Conservation (phyloP, 129 eudicot genomes). For the Centella asiatica region DNA sequence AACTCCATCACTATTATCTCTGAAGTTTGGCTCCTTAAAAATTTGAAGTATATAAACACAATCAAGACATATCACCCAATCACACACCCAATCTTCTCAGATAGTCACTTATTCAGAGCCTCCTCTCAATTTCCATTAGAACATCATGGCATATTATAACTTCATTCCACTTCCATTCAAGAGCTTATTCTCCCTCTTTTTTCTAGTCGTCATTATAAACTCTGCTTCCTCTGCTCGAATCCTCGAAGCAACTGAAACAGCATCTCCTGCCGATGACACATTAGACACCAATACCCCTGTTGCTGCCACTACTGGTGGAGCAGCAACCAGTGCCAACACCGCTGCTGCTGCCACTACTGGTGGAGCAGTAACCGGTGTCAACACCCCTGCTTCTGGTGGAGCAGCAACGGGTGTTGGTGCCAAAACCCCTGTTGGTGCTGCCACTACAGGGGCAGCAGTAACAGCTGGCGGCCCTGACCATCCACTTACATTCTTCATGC, state of each 20-base stretch:
- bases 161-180: conserved; percentile 19
- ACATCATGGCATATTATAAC: conserved; percentile 18
- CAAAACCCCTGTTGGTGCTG: too few relatives aligned
- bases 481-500: conserved; percentile 62
- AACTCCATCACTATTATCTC: conserved; percentile 19
- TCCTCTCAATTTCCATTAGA: not conserved
- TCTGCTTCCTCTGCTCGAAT: conserved; percentile 40
- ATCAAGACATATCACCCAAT: not conserved
- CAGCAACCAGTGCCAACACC: too few relatives aligned
- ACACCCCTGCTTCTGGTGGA: conserved; percentile 13
- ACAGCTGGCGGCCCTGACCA: conserved; percentile 25
- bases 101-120: not conserved
- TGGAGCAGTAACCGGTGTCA: too few relatives aligned
- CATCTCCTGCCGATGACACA: not conserved
- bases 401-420: too few relatives aligned
- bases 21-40: not conserved
- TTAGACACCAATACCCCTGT: conserved; percentile 12
- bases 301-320: not conserved
- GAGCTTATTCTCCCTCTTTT: conserved; percentile 20
- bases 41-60: conserved; percentile 6
- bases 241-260: conserved; percentile 30
- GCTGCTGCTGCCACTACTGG: conserved; percentile 11
- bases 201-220: conserved; percentile 30
- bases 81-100: not conserved
- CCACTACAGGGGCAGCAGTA: not conserved